A percentile compares a stretch with the other conserved stretches of the same genome.
phyloP scores from a whole-genome alignment of 2,329 filamentous ascomycete genomes.

The Neurospora sp. region DNA sequence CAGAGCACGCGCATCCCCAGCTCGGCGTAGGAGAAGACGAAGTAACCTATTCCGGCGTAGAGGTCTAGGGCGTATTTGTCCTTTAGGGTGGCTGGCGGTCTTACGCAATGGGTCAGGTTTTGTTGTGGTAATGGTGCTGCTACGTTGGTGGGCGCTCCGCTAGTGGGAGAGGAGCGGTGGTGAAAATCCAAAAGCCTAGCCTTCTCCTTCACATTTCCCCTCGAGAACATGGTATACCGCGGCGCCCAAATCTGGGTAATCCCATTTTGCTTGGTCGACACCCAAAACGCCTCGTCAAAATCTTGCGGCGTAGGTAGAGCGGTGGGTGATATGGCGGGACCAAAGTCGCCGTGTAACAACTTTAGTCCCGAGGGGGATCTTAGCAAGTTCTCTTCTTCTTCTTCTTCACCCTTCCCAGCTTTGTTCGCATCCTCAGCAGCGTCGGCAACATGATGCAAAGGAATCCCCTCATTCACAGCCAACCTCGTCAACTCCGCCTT shows the following conservation, averaged over 20 bases:
- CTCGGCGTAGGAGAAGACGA: conserved; percentile 72
- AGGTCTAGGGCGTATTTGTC: conserved; percentile 60
- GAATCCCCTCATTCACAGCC: conserved; percentile 54
- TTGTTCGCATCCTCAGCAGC: neutral
- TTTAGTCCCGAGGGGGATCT: conserved; percentile 60
- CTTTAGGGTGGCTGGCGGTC: too few species aligned
- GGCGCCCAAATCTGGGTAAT: conserved; percentile 83
- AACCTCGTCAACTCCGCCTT: conserved; percentile 42
- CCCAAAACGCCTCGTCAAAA: conserved; percentile 67
- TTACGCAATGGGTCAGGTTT: neutral
- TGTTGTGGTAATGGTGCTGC: neutral
- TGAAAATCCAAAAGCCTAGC: conserved; percentile 56
- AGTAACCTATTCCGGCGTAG: conserved; percentile 91
- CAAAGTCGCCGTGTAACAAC: conserved; percentile 68
- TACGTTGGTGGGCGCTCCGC: neutral
- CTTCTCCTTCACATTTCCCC: conserved; percentile 87
- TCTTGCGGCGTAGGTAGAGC: conserved; percentile 33
- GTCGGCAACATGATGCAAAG: conserved; percentile 28
- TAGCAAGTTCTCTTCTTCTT: conserved; percentile 48
- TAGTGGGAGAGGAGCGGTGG: conserved; percentile 28
- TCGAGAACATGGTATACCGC: conserved; percentile 85
- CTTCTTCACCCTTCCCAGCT: conserved; percentile 2
- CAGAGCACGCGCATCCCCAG: conserved; percentile 67
- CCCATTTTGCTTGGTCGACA: conserved; percentile 65
- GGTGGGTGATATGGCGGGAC: conserved; percentile 29